Conservation (phyloP, 805 yeast genomes). For the Ogataea ganodermae region DNA sequence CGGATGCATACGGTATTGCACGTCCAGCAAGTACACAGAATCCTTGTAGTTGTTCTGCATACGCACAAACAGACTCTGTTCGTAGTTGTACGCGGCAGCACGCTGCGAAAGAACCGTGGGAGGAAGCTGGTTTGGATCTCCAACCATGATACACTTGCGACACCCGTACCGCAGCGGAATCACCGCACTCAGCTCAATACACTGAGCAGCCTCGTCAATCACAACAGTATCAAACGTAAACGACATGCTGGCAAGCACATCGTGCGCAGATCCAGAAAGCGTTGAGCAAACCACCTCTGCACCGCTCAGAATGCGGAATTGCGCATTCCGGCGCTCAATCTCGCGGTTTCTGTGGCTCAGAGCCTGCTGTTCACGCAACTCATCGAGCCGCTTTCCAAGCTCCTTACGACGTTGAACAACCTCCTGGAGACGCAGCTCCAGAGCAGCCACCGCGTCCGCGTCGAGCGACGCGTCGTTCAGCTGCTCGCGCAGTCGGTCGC, state of each 20-base stretch:
- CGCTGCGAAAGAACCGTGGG: conserved; percentile 92
- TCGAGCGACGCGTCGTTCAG: conserved; percentile 30
- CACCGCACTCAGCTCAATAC: conserved; percentile 88
- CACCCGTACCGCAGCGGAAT: conserved; percentile 94
- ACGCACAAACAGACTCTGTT: conserved; percentile 90
- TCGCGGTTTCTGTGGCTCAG: conserved; percentile 75
- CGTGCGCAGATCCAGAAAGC: conserved; percentile 92
- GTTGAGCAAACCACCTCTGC: conserved; percentile 92
- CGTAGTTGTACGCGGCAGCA: conserved; percentile 79
- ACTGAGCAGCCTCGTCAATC: conserved; percentile 96
- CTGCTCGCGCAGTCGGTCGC: conserved; percentile 54
- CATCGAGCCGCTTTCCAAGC: conserved; percentile 73
- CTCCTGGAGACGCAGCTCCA: conserved; percentile 54
- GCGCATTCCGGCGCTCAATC: conserved; percentile 71
- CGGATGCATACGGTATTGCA: conserved; percentile 98
- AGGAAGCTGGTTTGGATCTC: conserved; percentile 97
- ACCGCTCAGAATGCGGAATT: conserved; percentile 65
- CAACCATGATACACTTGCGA: conserved; percentile 90
- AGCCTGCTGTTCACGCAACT: conserved; percentile 71
- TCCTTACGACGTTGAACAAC: conserved; percentile 64
- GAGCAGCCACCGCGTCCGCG: conserved; percentile 46
- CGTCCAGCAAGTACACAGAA: conserved; percentile 74
- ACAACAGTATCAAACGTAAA: conserved; percentile 86
- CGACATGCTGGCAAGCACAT: conserved; percentile 70
- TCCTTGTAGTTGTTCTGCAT: conserved; percentile 71